Evolutionary conservation across 2,329 filamentous ascomycete species (phyloP), one percentile per base, ranked within the genome.

Genomic region (Talaromyces sp.): DNA sequence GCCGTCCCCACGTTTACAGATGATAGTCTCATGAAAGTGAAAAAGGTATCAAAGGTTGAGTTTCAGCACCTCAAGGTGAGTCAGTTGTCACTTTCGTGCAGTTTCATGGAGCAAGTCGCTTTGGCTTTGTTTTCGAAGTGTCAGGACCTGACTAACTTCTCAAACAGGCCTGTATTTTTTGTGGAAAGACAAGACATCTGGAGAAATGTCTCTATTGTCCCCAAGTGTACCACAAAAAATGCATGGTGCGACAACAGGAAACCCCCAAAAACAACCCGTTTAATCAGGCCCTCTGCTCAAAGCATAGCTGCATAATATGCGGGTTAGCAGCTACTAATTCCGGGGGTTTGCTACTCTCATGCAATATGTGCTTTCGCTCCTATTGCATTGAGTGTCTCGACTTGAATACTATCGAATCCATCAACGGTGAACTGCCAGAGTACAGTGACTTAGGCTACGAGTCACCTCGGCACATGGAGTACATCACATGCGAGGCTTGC

Each of bases 381-480:
- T 87, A 80, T 68, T 88, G 86, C 69, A 85, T 88, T 63, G 83
- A 87, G 54, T 88, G 85, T 69, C 71, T 88, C 0, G 80, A 87
- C 57, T 45, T 83, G 74, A 78, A 83, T 3, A 75, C 76, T 2
- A 79, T 81, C 0, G 75, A 77, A 3, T 79, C 87, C 0, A 70
- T 87, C 13, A 85, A 83, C 10, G 80, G 84, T 27, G 81, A 79
- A 14, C 72, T 87, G 0, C 77, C 80, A 11, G 6, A 45, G 1
- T 84, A 82, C 61, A 80, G 85, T 63, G 67, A 82, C n/a, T 73
- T 85, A 1, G 79, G 77, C 0, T 84, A 82, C 63, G 72, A 71
- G 0, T 72, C 76, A 2, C 65, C 70, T 0, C 79, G 82, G 33
- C 82, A 43, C 24, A 39, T 82, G 0, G 87, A 82, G 72, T 87